Percentiles rank a stretch among this genome's conserved stretches.
phyloP scores from a whole-genome alignment of 306 rosid species.

The Castanospermum australe region DNA sequence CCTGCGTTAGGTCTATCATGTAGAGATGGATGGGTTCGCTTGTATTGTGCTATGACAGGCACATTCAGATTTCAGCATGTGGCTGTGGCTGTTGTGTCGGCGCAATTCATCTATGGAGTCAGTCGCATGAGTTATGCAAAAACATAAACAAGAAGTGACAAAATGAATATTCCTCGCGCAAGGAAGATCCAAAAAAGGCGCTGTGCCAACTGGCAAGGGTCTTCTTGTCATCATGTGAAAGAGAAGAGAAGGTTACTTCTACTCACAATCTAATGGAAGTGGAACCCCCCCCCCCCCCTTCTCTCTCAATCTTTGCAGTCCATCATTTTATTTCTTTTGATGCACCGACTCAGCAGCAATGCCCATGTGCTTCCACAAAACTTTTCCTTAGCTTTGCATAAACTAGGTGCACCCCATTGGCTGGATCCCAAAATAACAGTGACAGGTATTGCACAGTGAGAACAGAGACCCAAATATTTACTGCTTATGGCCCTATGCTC shows the following conservation, averaged over 20 bases:
- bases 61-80: background rate
- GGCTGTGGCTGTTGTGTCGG: background rate
- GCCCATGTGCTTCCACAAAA: background rate
- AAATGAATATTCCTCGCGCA: background rate
- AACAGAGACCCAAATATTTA: background rate
- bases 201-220: background rate
- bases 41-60: background rate
- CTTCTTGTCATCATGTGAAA: background rate
- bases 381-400: background rate
- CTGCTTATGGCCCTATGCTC: background rate
- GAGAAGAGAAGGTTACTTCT: no score
- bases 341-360: no score
- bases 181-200: background rate
- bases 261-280: background rate
- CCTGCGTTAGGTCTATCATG: background rate
- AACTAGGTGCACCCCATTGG: background rate
- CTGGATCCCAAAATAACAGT: background rate
- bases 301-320: no score
- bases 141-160: background rate
- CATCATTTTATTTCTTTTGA: no score
- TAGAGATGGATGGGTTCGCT: background rate
- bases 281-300: no score
- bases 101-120: background rate
- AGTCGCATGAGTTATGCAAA: background rate
- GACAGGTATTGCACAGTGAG: background rate